Evolutionary conservation across 495 filamentous ascomycete genomes (phyloP), one percentile per base, ranked within the genome.

Genomic region (Xylaria venustula): DNA sequence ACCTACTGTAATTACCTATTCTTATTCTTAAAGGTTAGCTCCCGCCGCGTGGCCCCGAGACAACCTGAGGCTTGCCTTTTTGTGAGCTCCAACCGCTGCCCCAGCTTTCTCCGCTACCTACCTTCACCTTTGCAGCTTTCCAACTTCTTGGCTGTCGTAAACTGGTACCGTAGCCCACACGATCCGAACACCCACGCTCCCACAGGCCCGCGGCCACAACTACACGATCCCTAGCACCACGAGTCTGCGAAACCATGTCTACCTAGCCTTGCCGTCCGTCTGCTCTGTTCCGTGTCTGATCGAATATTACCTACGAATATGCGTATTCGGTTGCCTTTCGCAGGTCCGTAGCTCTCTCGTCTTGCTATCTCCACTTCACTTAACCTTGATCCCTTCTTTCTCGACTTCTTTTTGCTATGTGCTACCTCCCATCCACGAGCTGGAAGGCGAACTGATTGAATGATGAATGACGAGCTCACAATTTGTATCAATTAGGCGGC

Each of bases 261-360:
- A 59, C 61, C 56, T 51, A 66, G 47, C 42, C 52, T 61, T 22
- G 20, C 37, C 9, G 44, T 40, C 37, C 61, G 53, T 41, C 41
- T 32, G 54, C 34, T 55, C 42, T 11, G 30, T 5, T 34, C 11
- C 5, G 11, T 34, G 11, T 34, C 42, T 34, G 7, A 55, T 46
- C 54, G 15, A 64, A 25, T 37, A 42, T 26, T 32, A 58, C 11
- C n/a, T 22, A 34, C 40, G 44, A 71, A 67, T 25, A 73, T 73
- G 70, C 68, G 70, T 51, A 74, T 74, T 56, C 67, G 71, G 40
- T 61, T 74, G 25, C 71, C 71, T 37, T 93, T 93, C 67, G 88
- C 89, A 72, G 85, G 90, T 91, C 62, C 64, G 78, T 72, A 25
- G 23, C 26, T 22, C 9, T 40, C 30, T 14, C 37, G 23, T 32